Evolutionary conservation across 306 rosid genomes (phyloP).

Genomic region (Prunus persica): DNA sequence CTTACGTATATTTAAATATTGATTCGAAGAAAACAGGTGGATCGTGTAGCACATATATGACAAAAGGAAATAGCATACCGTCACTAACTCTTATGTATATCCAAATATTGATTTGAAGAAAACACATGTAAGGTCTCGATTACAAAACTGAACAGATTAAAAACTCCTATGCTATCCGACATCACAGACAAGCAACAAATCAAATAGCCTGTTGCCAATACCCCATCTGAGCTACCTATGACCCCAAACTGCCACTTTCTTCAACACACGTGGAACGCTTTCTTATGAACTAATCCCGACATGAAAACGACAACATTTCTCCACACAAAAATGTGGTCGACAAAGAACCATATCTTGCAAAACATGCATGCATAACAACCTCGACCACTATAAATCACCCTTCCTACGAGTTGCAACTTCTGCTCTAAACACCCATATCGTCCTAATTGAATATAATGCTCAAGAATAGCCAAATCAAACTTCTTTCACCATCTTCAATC

Average conservation of each 20-base stretch:
- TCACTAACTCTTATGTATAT: background rate
- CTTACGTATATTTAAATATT: background rate
- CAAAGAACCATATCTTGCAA: constrained; percentile 9
- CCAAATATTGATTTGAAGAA: constrained; percentile 13
- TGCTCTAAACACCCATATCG: constrained; percentile 3
- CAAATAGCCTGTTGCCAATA: background rate
- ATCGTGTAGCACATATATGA: constrained; percentile 8
- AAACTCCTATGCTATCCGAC: background rate
- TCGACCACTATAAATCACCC: background rate
- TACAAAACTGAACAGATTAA: constrained; percentile 5
- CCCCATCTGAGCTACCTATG: background rate
- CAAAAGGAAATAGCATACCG: constrained; percentile 10
- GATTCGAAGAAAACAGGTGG: constrained; percentile 5
- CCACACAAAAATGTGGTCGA: constrained; percentile 9
- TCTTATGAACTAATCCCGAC: background rate
- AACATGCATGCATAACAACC: constrained; percentile 26
- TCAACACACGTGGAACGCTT: constrained; percentile 13
- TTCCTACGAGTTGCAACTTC: constrained; percentile 18
- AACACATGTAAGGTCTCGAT: background rate
- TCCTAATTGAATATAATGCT: background rate
- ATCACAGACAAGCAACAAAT: constrained; percentile 15
- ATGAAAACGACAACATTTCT: constrained; percentile 14
- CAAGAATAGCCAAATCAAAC: background rate
- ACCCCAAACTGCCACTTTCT: constrained; percentile 11
- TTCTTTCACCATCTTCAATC: background rate